A percentile compares a stretch with the other conserved stretches of the same genome.
These are phyloP conservation scores for Ogataea degrootiae DNA, from an alignment of 805 yeast genomes.

Conservation along the genomic window DNA sequence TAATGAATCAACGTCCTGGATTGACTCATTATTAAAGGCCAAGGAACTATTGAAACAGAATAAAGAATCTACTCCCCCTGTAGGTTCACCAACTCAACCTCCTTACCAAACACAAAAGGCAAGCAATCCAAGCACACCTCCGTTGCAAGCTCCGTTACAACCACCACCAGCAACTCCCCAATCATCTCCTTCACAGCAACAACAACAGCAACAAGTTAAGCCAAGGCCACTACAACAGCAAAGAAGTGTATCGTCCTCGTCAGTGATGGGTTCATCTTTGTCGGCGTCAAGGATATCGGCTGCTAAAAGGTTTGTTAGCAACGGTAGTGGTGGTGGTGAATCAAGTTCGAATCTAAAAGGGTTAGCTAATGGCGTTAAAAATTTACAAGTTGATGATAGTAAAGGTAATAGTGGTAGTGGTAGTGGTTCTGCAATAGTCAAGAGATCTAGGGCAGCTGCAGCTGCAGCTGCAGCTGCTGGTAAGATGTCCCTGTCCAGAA, in stretches of 20 bases:
- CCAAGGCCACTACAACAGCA: neutral
- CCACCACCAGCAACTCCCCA: constrained; percentile 1
- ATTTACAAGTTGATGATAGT: neutral
- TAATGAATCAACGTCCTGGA: constrained; percentile 57
- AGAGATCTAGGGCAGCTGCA: constrained; percentile 13
- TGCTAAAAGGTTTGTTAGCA: neutral
- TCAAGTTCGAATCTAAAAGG: neutral
- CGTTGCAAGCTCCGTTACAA: constrained; percentile 3
- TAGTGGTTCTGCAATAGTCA: neutral
- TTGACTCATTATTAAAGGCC: constrained; percentile 63
- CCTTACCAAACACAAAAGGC: too few species aligned
- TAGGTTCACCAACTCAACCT: too few species aligned
- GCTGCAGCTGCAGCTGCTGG: constrained; percentile 22
- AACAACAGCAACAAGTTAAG: neutral
- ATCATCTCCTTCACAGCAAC: neutral
- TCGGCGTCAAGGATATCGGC: neutral
- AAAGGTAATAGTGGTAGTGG: neutral
- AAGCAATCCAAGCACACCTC: neutral
- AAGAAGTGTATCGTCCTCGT: neutral
- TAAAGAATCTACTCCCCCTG: constrained; percentile 3
- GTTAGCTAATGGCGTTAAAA: constrained; percentile 1
- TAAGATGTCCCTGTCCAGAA: too few species aligned
- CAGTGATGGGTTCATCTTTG: neutral
- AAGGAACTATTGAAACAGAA: constrained; percentile 46
- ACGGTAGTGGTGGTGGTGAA: neutral